Percentiles rank a stretch among this genome's conserved stretches.
Conservation (phyloP, 164 flowering plant genomes). For the Tinospora cordifolia region DNA sequence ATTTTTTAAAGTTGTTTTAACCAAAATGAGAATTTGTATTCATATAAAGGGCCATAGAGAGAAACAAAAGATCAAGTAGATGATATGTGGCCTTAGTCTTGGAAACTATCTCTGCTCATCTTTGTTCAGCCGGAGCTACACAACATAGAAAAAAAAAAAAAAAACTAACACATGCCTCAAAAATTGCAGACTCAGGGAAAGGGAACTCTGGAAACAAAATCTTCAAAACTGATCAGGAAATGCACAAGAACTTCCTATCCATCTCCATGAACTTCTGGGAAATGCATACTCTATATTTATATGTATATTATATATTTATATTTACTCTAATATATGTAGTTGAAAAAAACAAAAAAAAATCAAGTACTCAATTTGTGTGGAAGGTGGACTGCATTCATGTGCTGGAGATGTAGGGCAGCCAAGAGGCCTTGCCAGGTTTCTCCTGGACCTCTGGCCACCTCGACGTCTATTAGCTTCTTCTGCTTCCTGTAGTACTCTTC, state of each 20-base stretch:
- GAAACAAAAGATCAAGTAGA: not conserved
- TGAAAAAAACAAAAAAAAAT: not conserved
- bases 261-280: not conserved
- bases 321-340: constrained; percentile 3
- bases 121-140: not conserved
- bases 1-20: no score
- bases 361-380: constrained; percentile 26
- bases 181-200: not conserved
- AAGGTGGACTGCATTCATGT: constrained; percentile 27
- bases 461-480: constrained; percentile 72
- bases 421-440: constrained; percentile 88
- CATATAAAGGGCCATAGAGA: no score
- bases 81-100: not conserved
- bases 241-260: not conserved
- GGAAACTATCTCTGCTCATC: not conserved
- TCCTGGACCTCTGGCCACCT: constrained; percentile 58
- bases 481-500: constrained; percentile 85
- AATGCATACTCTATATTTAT: not conserved
- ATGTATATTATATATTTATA: not conserved
- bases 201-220: not conserved
- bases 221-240: not conserved
- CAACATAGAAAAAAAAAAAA: not conserved
- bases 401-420: constrained; percentile 69
- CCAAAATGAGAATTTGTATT: no score
- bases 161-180: not conserved